Base-by-base conservation (phyloP, 2,329 filamentous ascomycete species). In the Claviceps sp. region DNA sequence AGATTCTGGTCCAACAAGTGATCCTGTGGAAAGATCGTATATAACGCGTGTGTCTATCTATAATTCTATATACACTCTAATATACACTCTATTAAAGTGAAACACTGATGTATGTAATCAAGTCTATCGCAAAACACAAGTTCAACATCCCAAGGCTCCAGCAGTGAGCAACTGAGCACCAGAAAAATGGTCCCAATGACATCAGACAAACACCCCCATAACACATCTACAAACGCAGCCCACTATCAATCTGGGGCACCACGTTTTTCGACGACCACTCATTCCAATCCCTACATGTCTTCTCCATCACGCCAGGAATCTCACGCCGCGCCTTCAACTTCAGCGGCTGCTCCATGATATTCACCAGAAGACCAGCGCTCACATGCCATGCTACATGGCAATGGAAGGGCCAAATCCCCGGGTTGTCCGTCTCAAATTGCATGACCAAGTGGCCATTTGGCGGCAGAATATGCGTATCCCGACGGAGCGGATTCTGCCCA, bases 381-480 rank as follows among this genome's bases (percentile, higher is more conserved):
- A 4, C 45, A 26, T 77, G 74, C 69, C 71, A 75, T 34, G 66
- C 66, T 22, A 75, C 71, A 57, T 76, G 73, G 58, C 74, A 77
- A 58, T 76, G 74, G 56, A 76, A 68, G 1, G 74, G 60, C 73
- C 73, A 76, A 0, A 64, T 62, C 0, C 75, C 74, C 1, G 75
- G 71, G 60, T 78, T 79, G 51, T 71, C 66, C 0, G 69, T 68
- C 57, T 73, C 62, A 55, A 76, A 73, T 2, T 72, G 74, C 50
- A 79, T 64, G n/a, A 75, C 70, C 3, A 76, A 50, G 59, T 72
- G 71, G 0, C 75, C 74, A 9, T 58, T 56, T 1, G 58, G 59
- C 1, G 68, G 69, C 2, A 79, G 65, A 55, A 74, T 68, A 5
- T 74, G 74, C 2, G 74, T 72, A 56, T 79, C 76, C 38, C 77